phyloP scores from a whole-genome alignment of 2,329 filamentous ascomycete species.

The Phaeophleospora eucalypticola region DNA sequence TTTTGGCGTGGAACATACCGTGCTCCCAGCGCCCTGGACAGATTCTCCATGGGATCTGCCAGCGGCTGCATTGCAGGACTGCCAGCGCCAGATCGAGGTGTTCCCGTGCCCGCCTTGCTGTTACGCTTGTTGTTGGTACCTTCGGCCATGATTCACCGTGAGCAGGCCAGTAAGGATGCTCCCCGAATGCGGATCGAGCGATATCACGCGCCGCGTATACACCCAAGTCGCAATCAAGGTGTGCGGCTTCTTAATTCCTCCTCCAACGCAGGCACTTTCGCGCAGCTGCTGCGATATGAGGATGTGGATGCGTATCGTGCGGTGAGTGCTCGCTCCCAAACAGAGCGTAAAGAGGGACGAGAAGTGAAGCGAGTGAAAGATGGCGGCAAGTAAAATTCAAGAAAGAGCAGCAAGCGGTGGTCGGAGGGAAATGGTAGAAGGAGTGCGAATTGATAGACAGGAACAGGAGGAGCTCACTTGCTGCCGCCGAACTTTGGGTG shows the following conservation, averaged over 20 bases:
- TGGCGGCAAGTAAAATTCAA: not conserved
- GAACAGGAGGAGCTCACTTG: not conserved
- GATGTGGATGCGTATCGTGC: not conserved
- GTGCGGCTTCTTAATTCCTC: not conserved
- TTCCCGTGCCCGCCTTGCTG: slow-evolving; percentile 51
- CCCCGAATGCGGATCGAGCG: too few species aligned
- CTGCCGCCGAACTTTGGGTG: too few species aligned
- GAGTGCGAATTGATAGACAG: not conserved
- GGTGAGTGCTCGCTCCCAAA: not conserved
- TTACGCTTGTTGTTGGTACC: slow-evolving; percentile 46
- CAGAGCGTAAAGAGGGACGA: not conserved
- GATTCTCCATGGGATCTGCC: slow-evolving; percentile 44
- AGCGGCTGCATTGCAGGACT: slow-evolving; percentile 41
- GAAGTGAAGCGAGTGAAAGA: not conserved
- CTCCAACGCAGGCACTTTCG: not conserved
- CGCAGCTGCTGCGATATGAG: not conserved
- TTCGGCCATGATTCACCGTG: not conserved
- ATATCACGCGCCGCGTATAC: too few species aligned
- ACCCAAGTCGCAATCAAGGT: not conserved
- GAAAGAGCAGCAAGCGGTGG: not conserved
- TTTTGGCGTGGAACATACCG: slow-evolving; percentile 44
- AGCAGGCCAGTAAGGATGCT: not conserved
- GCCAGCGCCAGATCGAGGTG: slow-evolving; percentile 39
- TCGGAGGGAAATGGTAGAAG: not conserved
- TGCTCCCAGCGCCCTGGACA: slow-evolving; percentile 59